These are phyloP conservation scores for Candida nitratophila DNA, from an alignment of 805 yeast species.

Conservation along the genomic window DNA sequence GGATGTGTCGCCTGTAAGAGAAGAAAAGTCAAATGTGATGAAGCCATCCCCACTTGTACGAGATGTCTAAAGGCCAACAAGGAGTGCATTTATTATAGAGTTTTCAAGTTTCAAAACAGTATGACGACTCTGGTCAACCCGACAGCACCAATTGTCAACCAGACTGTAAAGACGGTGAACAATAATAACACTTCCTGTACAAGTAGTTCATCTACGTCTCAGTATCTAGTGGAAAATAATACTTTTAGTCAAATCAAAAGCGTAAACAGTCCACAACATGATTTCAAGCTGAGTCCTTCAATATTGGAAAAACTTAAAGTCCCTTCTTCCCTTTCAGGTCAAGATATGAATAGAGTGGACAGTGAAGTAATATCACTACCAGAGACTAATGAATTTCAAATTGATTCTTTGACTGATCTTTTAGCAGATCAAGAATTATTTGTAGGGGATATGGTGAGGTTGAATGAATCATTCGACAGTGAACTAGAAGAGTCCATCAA, in stretches of 20 bases:
- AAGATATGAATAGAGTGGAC: background rate
- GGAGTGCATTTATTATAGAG: slow-evolving; percentile 27
- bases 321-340: no score
- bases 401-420: background rate
- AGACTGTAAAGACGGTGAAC: no score
- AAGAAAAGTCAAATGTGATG: slow-evolving; percentile 32
- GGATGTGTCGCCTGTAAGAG: slow-evolving; percentile 36
- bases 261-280: no score
- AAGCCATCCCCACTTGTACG: slow-evolving; percentile 26
- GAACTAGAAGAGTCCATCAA: slow-evolving; percentile 1
- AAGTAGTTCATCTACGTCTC: no score
- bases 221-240: no score
- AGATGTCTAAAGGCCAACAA: slow-evolving; percentile 28
- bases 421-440: slow-evolving; percentile 17
- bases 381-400: slow-evolving; percentile 1
- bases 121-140: background rate
- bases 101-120: slow-evolving; percentile 17
- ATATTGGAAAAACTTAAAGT: no score
- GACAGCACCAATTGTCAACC: no score
- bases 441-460: slow-evolving; percentile 14
- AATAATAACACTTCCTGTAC: no score
- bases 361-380: background rate
- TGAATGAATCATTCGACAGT: background rate
- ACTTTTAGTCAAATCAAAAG: no score
- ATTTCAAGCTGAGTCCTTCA: no score